These are phyloP conservation scores for Hydnomerulius pinastri DNA, from an alignment of 768 basidiomycete genomes.

Conservation along the genomic window DNA sequence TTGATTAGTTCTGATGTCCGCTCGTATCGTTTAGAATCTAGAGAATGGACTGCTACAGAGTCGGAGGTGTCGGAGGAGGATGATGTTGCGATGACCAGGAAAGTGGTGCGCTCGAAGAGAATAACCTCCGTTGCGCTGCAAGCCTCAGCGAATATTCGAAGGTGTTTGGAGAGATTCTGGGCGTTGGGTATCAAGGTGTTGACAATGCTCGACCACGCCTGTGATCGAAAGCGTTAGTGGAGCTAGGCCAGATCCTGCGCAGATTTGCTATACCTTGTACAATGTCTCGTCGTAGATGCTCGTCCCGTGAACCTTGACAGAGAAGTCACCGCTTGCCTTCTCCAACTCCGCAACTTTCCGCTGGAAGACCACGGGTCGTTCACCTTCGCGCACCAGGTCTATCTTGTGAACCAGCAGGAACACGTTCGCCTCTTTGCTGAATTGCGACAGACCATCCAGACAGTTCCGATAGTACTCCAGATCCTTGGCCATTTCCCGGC, in stretches of 20 bases:
- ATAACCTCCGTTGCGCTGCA: constrained; percentile 93
- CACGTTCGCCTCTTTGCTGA: constrained; percentile 79
- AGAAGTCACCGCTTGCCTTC: constrained; percentile 60
- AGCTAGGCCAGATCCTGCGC: constrained; percentile 1
- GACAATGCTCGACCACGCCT: constrained; percentile 99
- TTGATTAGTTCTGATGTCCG: constrained; percentile 93
- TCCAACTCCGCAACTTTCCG: constrained; percentile 75
- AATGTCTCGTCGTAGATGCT: constrained; percentile 97
- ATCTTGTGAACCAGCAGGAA: constrained; percentile 97
- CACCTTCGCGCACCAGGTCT: constrained; percentile 77
- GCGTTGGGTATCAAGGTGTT: constrained; percentile 96
- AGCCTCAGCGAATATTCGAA: constrained; percentile 82
- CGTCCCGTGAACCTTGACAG: constrained; percentile 82
- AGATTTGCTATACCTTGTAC: constrained; percentile 66
- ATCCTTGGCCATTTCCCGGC: constrained; percentile 82
- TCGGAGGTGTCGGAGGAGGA: constrained; percentile 42
- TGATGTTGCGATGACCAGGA: constrained; percentile 93
- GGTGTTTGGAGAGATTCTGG: constrained; percentile 81
- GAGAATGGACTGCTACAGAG: constrained; percentile 41
- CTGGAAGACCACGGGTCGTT: constrained; percentile 59
- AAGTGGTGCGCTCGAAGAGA: constrained; percentile 95
- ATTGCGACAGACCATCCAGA: constrained; percentile 76
- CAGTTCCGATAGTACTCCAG: constrained; percentile 92
- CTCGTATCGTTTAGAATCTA: constrained; percentile 77
- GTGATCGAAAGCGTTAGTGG: constrained; percentile 7